Evolutionary conservation across 768 basidiomycete genomes (phyloP).

Genomic region (Trametes coccinea): DNA sequence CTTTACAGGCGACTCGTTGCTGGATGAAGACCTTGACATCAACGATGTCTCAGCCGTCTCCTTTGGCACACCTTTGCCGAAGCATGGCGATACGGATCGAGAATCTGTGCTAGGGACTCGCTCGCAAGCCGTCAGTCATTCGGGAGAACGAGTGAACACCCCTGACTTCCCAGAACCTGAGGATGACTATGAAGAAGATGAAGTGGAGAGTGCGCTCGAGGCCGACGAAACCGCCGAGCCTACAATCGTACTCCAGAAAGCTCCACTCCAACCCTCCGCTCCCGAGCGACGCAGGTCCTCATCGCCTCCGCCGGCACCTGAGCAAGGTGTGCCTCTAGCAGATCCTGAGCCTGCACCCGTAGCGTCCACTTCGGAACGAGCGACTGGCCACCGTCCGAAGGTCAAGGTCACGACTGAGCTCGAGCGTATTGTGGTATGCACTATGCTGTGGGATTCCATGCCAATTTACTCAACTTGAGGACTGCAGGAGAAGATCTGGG

Average conservation of each 20-base stretch:
- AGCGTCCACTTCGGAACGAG: background rate
- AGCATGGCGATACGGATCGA: background rate
- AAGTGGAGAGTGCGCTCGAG: slow-evolving; percentile 12
- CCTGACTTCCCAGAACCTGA: background rate
- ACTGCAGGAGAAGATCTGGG: slow-evolving; percentile 66
- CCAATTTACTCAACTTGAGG: background rate
- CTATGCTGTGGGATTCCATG: background rate
- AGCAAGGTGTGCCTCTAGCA: background rate
- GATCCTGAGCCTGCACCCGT: background rate
- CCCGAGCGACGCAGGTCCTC: background rate
- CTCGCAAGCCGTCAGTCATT: background rate
- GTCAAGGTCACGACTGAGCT: slow-evolving; percentile 60
- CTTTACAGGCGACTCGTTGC: slow-evolving; percentile 60
- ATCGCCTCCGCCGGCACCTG: background rate
- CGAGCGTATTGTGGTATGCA: slow-evolving; percentile 62
- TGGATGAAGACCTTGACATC: slow-evolving; percentile 65
- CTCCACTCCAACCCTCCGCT: background rate
- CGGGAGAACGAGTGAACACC: background rate
- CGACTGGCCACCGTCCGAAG: slow-evolving; percentile 32
- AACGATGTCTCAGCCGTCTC: slow-evolving; percentile 37
- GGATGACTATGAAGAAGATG: slow-evolving; percentile 8
- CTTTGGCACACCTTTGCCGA: slow-evolving; percentile 45
- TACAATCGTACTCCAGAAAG: slow-evolving; percentile 5
- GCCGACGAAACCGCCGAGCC: slow-evolving; percentile 12
- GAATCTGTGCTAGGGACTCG: background rate